Evolutionary conservation across 768 basidiomycete species (phyloP).

Genomic region (Tricholoma hemisulphureum): DNA sequence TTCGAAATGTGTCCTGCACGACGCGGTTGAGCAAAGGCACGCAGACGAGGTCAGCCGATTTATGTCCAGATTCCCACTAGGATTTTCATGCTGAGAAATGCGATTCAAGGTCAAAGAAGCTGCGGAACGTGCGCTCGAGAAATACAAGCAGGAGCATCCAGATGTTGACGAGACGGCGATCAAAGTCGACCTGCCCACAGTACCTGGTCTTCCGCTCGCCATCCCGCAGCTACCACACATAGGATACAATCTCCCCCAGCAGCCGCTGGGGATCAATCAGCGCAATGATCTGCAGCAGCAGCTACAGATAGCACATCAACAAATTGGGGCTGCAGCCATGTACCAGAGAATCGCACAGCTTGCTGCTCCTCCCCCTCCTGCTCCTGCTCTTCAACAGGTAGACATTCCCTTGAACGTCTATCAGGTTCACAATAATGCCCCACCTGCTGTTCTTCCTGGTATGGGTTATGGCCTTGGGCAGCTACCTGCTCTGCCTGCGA

Average conservation of each 20-base stretch:
- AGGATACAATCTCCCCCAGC: neutral
- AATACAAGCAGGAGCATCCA: slow-evolving; percentile 56
- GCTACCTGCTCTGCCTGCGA: neutral
- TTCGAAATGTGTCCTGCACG: slow-evolving; percentile 63
- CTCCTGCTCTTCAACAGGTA: neutral
- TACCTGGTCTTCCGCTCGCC: neutral
- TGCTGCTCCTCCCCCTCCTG: neutral
- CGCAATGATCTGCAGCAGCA: neutral
- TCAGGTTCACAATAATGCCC: neutral
- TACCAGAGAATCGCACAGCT: neutral
- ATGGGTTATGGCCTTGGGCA: neutral
- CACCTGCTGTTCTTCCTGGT: neutral
- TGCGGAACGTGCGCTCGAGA: slow-evolving; percentile 59
- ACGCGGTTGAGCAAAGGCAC: slow-evolving; percentile 62
- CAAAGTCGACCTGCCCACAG: slow-evolving; percentile 58
- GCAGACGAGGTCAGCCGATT: slow-evolving; percentile 53
- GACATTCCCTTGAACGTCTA: neutral
- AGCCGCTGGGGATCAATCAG: too few relatives aligned
- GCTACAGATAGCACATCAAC: neutral
- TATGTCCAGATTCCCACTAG: neutral
- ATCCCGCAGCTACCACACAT: neutral
- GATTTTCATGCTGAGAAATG: neutral
- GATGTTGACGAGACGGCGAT: slow-evolving; percentile 59
- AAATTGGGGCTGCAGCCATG: neutral
- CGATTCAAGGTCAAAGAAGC: slow-evolving; percentile 61